A percentile compares a stretch with the other conserved stretches of the same genome.
These are phyloP conservation scores for Stenocarpella maydis DNA, from an alignment of 2,329 filamentous ascomycete species.

Conservation along the genomic window DNA sequence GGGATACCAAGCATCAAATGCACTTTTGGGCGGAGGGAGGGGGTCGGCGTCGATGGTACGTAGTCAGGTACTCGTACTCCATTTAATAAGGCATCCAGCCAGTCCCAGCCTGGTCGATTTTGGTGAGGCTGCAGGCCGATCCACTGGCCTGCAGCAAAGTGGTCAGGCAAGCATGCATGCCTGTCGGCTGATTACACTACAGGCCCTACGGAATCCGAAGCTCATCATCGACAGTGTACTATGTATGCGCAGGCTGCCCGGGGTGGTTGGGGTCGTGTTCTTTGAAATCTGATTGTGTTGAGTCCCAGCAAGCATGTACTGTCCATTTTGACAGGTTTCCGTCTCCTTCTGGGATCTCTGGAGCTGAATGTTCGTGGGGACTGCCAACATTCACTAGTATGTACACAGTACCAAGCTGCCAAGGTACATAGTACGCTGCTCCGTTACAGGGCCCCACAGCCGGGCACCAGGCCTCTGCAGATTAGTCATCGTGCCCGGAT, in stretches of 20 bases:
- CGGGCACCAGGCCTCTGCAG: neutral
- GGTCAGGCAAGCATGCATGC: conserved; percentile 21
- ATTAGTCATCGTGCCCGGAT: conserved; percentile 1
- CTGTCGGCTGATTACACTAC: neutral
- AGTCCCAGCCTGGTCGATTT: neutral
- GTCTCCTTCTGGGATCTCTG: neutral
- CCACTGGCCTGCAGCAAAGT: conserved; percentile 27
- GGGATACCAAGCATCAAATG: neutral
- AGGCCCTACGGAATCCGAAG: neutral
- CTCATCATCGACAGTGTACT: neutral
- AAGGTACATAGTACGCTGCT: too few relatives aligned
- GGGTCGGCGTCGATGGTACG: neutral
- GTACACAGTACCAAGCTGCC: too few relatives aligned
- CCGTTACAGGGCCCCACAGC: too few relatives aligned
- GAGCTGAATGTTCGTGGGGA: too few relatives aligned
- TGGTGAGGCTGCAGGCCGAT: conserved; percentile 19
- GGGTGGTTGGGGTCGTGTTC: neutral
- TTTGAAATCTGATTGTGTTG: too few relatives aligned
- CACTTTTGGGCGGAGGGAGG: neutral
- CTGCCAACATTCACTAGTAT: too few relatives aligned
- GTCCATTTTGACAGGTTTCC: neutral
- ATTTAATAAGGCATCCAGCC: neutral
- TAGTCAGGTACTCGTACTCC: too few relatives aligned
- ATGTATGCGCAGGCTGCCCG: neutral
- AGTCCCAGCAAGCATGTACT: too few relatives aligned